Conservation (phyloP, 1,284 basidiomycete genomes). For the Papiliotrema fonsecae region DNA sequence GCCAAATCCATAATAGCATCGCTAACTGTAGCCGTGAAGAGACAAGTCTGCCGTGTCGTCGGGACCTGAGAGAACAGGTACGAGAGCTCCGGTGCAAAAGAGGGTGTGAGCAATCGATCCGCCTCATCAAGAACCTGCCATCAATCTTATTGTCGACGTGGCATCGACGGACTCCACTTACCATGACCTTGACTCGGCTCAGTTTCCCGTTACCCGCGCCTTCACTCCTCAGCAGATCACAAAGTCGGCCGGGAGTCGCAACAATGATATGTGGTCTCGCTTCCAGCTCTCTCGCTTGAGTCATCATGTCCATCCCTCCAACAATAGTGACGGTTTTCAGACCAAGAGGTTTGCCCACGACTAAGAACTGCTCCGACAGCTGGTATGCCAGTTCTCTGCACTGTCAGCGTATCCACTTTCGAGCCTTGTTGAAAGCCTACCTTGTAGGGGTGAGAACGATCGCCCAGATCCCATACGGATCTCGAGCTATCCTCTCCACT, state of each 20-base stretch:
- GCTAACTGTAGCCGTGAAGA: constrained; percentile 95
- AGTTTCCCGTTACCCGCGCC: constrained; percentile 70
- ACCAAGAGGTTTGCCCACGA: constrained; percentile 75
- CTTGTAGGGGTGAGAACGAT: constrained; percentile 90
- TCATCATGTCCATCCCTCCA: constrained; percentile 98
- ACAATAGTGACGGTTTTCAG: constrained; percentile 83
- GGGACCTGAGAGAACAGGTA: constrained; percentile 77
- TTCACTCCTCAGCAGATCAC: constrained; percentile 80
- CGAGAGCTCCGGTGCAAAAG: constrained; percentile 81
- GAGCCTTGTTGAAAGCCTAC: constrained; percentile 48
- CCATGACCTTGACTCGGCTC: constrained; percentile 77
- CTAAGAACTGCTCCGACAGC: constrained; percentile 91
- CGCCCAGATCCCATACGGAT: constrained; percentile 92
- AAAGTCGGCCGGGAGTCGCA: constrained; percentile 92
- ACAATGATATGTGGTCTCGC: constrained; percentile 88
- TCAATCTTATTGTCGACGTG: neutral
- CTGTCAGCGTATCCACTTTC: constrained; percentile 4
- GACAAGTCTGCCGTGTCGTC: constrained; percentile 81
- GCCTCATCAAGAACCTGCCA: constrained; percentile 88
- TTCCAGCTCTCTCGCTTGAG: constrained; percentile 81
- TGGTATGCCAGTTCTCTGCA: constrained; percentile 91
- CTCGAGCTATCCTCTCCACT: constrained; percentile 76
- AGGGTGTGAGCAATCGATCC: constrained; percentile 83
- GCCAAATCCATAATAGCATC: constrained; percentile 78
- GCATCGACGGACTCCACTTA: constrained; percentile 44